phyloP scores from a whole-genome alignment of 805 yeast genomes.

The Wickerhamomyces hampshirensis region DNA sequence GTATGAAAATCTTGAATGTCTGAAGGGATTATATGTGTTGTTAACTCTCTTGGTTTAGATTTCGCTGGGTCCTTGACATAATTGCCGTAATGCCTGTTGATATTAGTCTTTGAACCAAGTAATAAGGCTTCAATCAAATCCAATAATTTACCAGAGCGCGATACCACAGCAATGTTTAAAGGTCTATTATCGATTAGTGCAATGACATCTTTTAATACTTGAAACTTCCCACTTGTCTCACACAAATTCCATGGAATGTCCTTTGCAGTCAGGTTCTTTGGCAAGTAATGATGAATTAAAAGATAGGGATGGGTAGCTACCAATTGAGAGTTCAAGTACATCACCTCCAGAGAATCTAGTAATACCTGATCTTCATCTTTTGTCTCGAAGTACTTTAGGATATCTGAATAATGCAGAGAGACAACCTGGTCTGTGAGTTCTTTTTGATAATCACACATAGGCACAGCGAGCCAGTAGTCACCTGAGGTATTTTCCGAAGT shows the following conservation, averaged over 20 bases:
- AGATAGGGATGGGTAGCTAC: slow-evolving; percentile 89
- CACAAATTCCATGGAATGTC: slow-evolving; percentile 68
- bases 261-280: slow-evolving; percentile 66
- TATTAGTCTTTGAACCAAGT: slow-evolving; percentile 52
- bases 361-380: slow-evolving; percentile 49
- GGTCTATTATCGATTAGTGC: slow-evolving; percentile 42
- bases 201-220: slow-evolving; percentile 59
- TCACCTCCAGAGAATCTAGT: slow-evolving; percentile 69
- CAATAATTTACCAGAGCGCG: slow-evolving; percentile 61
- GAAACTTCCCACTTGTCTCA: slow-evolving; percentile 82
- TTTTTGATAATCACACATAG: slow-evolving; percentile 81
- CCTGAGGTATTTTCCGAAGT: slow-evolving; percentile 32
- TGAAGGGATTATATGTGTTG: slow-evolving; percentile 19
- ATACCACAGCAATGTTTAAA: slow-evolving; percentile 62
- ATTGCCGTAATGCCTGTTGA: slow-evolving; percentile 59
- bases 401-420: slow-evolving; percentile 86
- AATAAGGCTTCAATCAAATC: slow-evolving; percentile 73
- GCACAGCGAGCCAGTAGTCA: slow-evolving; percentile 75
- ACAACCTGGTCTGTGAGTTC: slow-evolving; percentile 89
- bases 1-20: slow-evolving; percentile 8
- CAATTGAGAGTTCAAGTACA: slow-evolving; percentile 69
- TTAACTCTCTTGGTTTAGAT: slow-evolving; percentile 23
- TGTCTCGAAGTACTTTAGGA: slow-evolving; percentile 75
- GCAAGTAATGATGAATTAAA: slow-evolving; percentile 79
- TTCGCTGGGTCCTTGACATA: slow-evolving; percentile 48